Evolutionary conservation across 345 rosid species (phyloP).

Genomic region (rapeseed (Brassica napus)): DNA sequence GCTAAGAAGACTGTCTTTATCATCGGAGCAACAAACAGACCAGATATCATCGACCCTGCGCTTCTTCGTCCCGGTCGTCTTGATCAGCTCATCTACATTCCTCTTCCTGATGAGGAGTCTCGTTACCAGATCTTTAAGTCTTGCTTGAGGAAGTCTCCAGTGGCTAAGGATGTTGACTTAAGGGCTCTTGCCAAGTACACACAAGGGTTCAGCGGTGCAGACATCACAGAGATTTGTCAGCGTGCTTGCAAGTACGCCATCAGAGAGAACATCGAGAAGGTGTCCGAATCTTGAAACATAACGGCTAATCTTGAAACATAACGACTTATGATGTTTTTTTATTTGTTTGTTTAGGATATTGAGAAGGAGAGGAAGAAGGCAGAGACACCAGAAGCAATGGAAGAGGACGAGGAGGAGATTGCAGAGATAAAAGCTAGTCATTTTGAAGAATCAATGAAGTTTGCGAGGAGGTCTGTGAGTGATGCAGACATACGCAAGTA

Average conservation of each 20-base stretch:
- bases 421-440: constrained; percentile 42
- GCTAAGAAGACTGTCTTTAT: constrained; percentile 70
- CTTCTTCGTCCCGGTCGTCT: constrained; percentile 68
- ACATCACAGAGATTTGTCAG: constrained; percentile 69
- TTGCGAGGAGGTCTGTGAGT: constrained; percentile 39
- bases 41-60: constrained; percentile 60
- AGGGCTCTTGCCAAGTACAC: constrained; percentile 62
- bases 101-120: constrained; percentile 73
- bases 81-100: constrained; percentile 69
- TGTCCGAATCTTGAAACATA: constrained; percentile 8
- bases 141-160: constrained; percentile 61
- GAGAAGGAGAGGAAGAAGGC: constrained; percentile 38
- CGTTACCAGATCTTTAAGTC: constrained; percentile 60
- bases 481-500: constrained; percentile 45
- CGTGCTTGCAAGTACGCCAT: constrained; percentile 70
- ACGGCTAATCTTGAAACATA: background rate
- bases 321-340: background rate
- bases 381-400: constrained; percentile 43
- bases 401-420: constrained; percentile 61
- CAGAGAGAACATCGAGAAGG: constrained; percentile 73
- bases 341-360: constrained; percentile 27
- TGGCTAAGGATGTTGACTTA: constrained; percentile 60
- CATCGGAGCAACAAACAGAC: constrained; percentile 68
- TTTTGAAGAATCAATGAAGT: constrained; percentile 42
- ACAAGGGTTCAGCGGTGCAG: constrained; percentile 71